Base-by-base conservation (phyloP, 2,329 filamentous ascomycete genomes). In the Fusarium piperis region DNA sequence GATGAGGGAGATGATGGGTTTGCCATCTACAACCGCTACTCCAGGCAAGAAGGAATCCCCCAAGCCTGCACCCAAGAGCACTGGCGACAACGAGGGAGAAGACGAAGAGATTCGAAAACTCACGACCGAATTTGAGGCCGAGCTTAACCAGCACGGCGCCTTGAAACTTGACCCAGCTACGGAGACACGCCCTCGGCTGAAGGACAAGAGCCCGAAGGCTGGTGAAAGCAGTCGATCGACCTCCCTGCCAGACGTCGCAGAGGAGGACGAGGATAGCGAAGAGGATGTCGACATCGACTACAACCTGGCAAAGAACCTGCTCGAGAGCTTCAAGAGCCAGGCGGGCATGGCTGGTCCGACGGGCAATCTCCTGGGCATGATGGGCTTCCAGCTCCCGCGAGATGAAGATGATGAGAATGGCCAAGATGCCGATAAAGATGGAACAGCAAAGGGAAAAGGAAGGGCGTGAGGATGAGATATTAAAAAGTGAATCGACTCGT, bases 281-380 rank as follows among this genome's bases (percentile, higher is more conserved):
- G 86, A 88, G 0, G 90, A 92, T 59, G 88, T 96, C 6, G 87
- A 94, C 70, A 89, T 96, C 30, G 93, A 98, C 78, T 93, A 94
- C 74, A 95, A 96, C 68, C 85, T 99, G 26, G 94, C 93, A 18
- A 94, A 93, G 80, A 98, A 98, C 77, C 85, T 99, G 61, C 85
- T 99, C 2, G 94, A 98, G 80, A 95, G 94, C 75, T 95, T 99
- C 82, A 97, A 97, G 78, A 92, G 93, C 16, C 95, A 98, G 80
- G 94, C 86, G 18, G 96, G 96, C 13, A 89, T 92, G 85, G 87
- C 94, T 33, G 96, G 96, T 0, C 96, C 96, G 1, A 93, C 93
- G 3, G 91, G 95, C 1, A 98, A 98, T 78, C 84, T 99, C 67
- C 87, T 99, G 76, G 92, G 91, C 8, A 88, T 97, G 83, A 92